These are phyloP conservation scores for Chlorella variabilis DNA, from an alignment of 163 green algal species.

Conservation along the genomic window DNA sequence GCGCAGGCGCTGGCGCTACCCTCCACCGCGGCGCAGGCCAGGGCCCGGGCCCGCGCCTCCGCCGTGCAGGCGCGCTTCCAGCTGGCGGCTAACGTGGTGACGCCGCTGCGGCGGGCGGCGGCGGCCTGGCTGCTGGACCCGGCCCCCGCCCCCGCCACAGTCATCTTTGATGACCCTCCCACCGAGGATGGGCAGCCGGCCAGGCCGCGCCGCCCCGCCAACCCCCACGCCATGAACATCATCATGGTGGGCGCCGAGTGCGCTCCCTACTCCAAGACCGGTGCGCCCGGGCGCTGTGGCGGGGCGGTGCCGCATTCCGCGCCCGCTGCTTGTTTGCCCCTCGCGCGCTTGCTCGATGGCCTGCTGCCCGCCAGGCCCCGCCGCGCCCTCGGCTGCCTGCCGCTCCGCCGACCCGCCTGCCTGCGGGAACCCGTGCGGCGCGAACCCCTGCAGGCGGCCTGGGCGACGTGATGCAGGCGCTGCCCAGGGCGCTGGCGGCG, in stretches of 20 bases:
- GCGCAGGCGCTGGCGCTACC: too few relatives aligned
- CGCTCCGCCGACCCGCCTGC: too few relatives aligned
- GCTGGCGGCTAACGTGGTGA: background rate
- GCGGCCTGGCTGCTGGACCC: background rate
- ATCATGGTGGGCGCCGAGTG: constrained; percentile 32
- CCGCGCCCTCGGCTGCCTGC: background rate
- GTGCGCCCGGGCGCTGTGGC: background rate
- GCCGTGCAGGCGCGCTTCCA: too few relatives aligned
- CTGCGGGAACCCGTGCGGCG: too few relatives aligned
- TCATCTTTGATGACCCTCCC: constrained; percentile 1
- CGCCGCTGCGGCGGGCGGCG: background rate
- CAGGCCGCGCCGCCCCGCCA: background rate
- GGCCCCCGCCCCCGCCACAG: background rate
- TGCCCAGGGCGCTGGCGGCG: constrained; percentile 88
- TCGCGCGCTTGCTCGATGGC: too few relatives aligned
- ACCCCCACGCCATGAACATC: constrained; percentile 23
- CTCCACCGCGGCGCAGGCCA: too few relatives aligned
- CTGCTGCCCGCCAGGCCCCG: too few relatives aligned
- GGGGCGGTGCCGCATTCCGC: background rate
- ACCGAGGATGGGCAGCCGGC: background rate
- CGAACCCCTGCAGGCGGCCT: constrained; percentile 77
- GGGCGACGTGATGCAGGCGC: constrained; percentile 92
- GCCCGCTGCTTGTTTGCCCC: too few relatives aligned
- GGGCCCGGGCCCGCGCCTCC: too few relatives aligned
- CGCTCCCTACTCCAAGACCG: constrained; percentile 34